Percentiles rank a stretch among this genome's conserved stretches.
These are phyloP conservation scores for Zasmidium citrigriseum DNA, from an alignment of 2,329 filamentous ascomycete species.

Conservation along the genomic window DNA sequence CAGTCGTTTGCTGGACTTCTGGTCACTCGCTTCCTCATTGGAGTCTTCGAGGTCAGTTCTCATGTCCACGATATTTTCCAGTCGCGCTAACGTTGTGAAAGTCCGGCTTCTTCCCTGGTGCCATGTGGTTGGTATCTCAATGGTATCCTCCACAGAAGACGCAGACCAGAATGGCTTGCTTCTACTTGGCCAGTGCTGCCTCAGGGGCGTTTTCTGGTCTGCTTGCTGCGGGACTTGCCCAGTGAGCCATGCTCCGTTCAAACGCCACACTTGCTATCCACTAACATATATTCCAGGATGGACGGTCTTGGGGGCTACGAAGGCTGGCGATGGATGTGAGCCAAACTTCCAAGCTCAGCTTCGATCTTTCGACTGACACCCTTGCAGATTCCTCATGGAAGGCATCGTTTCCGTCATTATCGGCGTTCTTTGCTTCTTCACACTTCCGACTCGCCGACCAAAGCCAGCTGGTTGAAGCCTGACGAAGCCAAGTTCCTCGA, in stretches of 20 bases:
- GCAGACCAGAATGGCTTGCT: conserved; percentile 23
- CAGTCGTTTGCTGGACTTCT: conserved; percentile 75
- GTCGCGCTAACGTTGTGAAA: conserved; percentile 1
- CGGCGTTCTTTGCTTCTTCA: conserved; percentile 53
- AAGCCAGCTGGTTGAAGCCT: conserved; percentile 62
- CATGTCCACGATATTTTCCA: no score
- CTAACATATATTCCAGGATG: conserved; percentile 21
- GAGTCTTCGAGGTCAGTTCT: conserved; percentile 56
- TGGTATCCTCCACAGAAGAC: conserved; percentile 26
- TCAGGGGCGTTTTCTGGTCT: conserved; percentile 28
- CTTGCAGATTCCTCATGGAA: conserved; percentile 42
- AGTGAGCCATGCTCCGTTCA: conserved; percentile 21
- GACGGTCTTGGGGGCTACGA: conserved; percentile 38
- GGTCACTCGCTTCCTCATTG: conserved; percentile 79
- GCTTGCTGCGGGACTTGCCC: conserved; percentile 27
- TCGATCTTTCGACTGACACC: neutral
- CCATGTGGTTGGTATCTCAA: conserved; percentile 24
- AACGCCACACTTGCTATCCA: no score
- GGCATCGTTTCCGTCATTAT: conserved; percentile 58
- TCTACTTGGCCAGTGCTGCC: conserved; percentile 22
- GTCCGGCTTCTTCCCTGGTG: conserved; percentile 61
- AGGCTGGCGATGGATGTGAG: conserved; percentile 46
- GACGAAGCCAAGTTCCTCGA: conserved; percentile 65
- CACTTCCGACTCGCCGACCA: conserved; percentile 52
- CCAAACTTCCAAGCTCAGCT: conserved; percentile 35